phyloP scores from a whole-genome alignment of 306 rosid genomes.

The Crataegus laevigata region DNA sequence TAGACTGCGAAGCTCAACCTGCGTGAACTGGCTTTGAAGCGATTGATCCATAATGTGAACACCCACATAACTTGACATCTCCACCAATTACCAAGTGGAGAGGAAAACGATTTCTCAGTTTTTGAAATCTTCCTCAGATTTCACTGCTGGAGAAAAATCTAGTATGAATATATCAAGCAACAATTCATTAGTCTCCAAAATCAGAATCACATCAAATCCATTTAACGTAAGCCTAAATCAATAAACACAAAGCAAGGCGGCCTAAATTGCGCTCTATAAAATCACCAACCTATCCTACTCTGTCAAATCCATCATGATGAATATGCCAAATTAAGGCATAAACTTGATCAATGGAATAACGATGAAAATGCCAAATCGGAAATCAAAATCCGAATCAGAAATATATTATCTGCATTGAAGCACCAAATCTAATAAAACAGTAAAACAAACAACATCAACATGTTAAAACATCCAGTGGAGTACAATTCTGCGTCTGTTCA shows the following conservation, averaged over 20 bases:
- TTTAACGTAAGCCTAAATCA: slow-evolving; percentile 10
- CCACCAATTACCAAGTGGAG: slow-evolving; percentile 20
- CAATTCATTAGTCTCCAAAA: slow-evolving; percentile 12
- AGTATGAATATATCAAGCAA: slow-evolving; percentile 1
- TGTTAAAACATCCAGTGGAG: neutral
- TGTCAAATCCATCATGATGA: slow-evolving; percentile 24
- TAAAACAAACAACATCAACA: neutral
- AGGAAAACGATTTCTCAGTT: neutral
- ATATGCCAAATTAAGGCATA: slow-evolving; percentile 16
- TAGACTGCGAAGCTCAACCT: slow-evolving; percentile 87
- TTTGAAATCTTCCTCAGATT: slow-evolving; percentile 14
- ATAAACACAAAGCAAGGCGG: slow-evolving; percentile 10
- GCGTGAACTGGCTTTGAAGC: slow-evolving; percentile 94
- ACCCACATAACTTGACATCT: slow-evolving; percentile 77
- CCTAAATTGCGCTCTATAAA: slow-evolving; percentile 18
- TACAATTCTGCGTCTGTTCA: neutral
- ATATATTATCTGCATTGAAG: neutral
- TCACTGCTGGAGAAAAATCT: slow-evolving; percentile 5
- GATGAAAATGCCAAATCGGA: neutral
- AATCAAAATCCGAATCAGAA: neutral
- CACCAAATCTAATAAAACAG: slow-evolving; percentile 6
- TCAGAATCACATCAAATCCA: slow-evolving; percentile 9
- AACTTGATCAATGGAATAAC: neutral
- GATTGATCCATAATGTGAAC: slow-evolving; percentile 78
- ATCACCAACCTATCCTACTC: slow-evolving; percentile 29